phyloP scores from a whole-genome alignment of 148 eudicot species.

The Cornus suecica region DNA sequence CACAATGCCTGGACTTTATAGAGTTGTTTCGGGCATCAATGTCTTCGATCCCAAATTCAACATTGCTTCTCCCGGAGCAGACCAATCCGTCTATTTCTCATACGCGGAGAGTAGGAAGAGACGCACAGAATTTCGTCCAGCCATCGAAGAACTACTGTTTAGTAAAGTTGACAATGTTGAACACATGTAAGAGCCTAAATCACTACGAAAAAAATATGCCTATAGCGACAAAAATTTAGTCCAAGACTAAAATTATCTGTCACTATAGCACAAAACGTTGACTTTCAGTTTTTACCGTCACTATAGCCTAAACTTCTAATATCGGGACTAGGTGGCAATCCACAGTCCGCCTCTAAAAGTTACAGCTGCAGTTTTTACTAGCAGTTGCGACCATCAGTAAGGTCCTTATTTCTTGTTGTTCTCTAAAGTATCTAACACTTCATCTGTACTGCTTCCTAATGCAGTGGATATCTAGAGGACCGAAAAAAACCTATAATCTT shows the following conservation, averaged over 20 bases:
- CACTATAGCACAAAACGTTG: no score
- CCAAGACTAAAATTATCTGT: no score
- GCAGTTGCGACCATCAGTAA: no score
- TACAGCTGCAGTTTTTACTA: no score
- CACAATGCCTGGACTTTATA: constrained; percentile 78
- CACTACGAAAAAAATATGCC: no score
- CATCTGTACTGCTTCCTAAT: constrained; percentile 7
- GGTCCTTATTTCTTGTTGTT: no score
- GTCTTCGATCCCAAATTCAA: constrained; percentile 95
- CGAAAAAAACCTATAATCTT: constrained; percentile 77
- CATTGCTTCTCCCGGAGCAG: constrained; percentile 96
- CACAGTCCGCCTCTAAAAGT: no score
- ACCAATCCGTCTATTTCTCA: constrained; percentile 84
- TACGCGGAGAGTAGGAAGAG: constrained; percentile 57
- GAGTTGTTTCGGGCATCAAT: constrained; percentile 86
- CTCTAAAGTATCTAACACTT: neutral
- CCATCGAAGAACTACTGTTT: constrained; percentile 70
- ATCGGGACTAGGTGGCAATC: no score
- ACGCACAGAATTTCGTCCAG: constrained; percentile 60
- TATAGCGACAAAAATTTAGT: no score
- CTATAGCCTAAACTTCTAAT: no score
- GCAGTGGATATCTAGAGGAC: constrained; percentile 82
- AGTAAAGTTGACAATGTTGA: constrained; percentile 64
- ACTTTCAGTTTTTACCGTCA: no score
- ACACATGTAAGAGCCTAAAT: constrained; percentile 84